A percentile compares a stretch with the other conserved stretches of the same genome.
Evolutionary conservation across 1,139 yeast species (phyloP).

Genomic region (Lodderomyces oxycetoniae): DNA sequence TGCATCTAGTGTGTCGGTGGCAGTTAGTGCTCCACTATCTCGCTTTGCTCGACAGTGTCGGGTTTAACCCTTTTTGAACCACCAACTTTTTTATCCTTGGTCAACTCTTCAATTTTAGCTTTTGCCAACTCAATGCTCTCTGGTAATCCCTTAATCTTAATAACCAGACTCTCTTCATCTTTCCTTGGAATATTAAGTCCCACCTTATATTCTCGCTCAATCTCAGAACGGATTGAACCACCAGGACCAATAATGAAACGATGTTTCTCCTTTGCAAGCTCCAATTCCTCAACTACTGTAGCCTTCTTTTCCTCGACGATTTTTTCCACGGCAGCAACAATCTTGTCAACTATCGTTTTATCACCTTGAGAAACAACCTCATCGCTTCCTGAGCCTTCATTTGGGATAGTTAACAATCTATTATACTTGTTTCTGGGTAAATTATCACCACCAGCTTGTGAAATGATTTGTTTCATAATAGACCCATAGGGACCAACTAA

Average conservation of each 20-base stretch:
- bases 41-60: too few species aligned
- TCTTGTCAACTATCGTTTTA: conserved; percentile 64
- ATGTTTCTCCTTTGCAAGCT: conserved; percentile 71
- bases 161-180: conserved; percentile 40
- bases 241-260: conserved; percentile 77
- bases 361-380: conserved; percentile 72
- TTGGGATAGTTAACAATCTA: conserved; percentile 71
- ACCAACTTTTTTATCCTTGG: conserved; percentile 40
- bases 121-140: conserved; percentile 56
- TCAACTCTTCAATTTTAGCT: conserved; percentile 47
- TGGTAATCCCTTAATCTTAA: conserved; percentile 56
- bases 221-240: conserved; percentile 67
- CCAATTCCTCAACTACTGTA: conserved; percentile 51
- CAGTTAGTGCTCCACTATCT: too few species aligned
- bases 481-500: conserved; percentile 82
- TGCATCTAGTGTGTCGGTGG: too few species aligned
- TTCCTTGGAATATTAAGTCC: conserved; percentile 65
- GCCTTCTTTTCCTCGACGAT: conserved; percentile 66
- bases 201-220: conserved; percentile 69
- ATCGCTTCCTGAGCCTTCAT: conserved; percentile 59
- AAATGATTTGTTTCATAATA: conserved; percentile 66
- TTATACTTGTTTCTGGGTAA: conserved; percentile 42
- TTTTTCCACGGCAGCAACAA: conserved; percentile 58
- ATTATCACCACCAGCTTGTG: conserved; percentile 74
- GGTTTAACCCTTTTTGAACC: too few species aligned